A percentile compares a stretch with the other conserved stretches of the same genome.
phyloP scores from a whole-genome alignment of 2,329 filamentous ascomycete species.

The Colletotrichum agaves region DNA sequence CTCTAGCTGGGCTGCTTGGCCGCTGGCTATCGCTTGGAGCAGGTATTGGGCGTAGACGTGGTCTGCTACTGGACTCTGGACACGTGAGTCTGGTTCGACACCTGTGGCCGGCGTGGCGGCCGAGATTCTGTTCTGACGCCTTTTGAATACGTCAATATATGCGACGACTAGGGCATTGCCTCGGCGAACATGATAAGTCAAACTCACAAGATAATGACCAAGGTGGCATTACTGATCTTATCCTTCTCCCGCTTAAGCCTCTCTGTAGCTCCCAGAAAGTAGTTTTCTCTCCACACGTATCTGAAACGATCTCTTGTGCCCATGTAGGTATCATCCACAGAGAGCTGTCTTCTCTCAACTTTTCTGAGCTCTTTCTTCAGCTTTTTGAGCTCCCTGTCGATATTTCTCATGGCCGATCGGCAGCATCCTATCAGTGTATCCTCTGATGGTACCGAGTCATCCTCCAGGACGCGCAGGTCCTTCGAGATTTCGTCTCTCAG shows the following conservation, averaged over 20 bases:
- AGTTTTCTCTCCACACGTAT: not conserved
- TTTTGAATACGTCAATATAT: no score
- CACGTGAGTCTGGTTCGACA: no score
- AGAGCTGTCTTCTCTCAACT: not conserved
- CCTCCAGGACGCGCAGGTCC: not conserved
- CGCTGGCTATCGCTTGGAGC: not conserved
- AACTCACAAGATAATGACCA: no score
- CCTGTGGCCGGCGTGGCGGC: no score
- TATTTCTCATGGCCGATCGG: not conserved
- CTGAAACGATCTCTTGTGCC: not conserved
- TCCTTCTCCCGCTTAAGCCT: no score
- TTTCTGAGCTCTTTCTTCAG: conserved; percentile 6
- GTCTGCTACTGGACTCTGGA: no score
- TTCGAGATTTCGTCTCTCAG: not conserved
- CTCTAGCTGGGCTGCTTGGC: not conserved
- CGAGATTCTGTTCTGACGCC: no score
- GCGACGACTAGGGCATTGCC: no score
- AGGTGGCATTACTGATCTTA: no score
- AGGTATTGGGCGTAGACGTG: not conserved
- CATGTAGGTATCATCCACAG: not conserved
- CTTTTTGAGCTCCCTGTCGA: not conserved
- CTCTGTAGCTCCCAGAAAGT: not conserved
- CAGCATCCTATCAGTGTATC: not conserved
- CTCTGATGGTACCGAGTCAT: not conserved
- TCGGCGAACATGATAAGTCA: no score